Conservation (phyloP, 345 rosid species). For the Salix koriyanagi region DNA sequence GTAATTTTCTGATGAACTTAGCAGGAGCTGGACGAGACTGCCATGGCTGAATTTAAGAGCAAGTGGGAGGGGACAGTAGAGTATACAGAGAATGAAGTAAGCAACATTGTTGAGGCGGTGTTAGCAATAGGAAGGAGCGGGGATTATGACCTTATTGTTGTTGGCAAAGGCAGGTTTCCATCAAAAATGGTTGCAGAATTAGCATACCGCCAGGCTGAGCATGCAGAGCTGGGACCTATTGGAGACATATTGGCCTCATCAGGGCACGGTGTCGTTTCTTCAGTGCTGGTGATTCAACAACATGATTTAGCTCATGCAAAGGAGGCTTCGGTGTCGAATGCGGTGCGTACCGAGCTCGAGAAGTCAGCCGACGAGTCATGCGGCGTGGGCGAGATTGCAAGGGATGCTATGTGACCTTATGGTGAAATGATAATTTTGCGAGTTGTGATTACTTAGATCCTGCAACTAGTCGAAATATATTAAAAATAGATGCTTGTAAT, state of each 20-base stretch:
- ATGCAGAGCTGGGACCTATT: conserved; percentile 38
- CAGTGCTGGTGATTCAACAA: conserved; percentile 44
- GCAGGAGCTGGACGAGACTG: conserved; percentile 16
- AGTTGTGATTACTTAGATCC: no score
- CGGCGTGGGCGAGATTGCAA: not conserved
- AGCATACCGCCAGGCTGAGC: conserved; percentile 20
- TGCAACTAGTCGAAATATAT: no score
- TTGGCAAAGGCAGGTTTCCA: conserved; percentile 20
- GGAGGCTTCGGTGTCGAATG: not conserved
- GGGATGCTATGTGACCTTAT: not conserved
- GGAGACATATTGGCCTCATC: conserved; percentile 48
- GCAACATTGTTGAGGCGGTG: conserved; percentile 8
- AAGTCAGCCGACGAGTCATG: not conserved
- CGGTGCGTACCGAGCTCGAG: not conserved
- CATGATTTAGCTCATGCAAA: not conserved
- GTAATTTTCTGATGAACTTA: not conserved
- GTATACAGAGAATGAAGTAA: conserved; percentile 21
- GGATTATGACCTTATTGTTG: conserved; percentile 19
- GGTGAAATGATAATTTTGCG: not conserved
- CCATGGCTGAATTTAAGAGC: conserved; percentile 3
- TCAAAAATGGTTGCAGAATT: not conserved
- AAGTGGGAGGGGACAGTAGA: conserved; percentile 9
- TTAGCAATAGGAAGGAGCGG: conserved; percentile 2
- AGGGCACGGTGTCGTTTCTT: conserved; percentile 20
- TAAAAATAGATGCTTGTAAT: no score